Evolutionary conservation across 257 asterid genomes (phyloP).

Genomic region (Solanum paucissectum): DNA sequence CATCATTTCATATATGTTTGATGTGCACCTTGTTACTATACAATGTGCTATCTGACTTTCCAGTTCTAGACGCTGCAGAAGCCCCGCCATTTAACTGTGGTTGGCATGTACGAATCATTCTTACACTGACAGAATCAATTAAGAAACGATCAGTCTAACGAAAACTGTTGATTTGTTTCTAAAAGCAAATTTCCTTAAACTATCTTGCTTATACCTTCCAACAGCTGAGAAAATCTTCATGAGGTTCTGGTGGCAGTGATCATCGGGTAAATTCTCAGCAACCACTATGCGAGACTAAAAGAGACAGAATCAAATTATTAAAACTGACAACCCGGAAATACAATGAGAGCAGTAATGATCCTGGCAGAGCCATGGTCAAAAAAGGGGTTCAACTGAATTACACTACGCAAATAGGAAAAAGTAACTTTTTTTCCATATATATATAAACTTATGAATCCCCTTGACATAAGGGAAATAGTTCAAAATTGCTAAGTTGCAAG

Average conservation of each 20-base stretch:
- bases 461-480: neutral
- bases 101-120: constrained; percentile 81
- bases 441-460: neutral
- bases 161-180: neutral
- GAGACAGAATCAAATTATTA: neutral
- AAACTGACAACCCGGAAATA: neutral
- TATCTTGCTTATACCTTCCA: constrained; percentile 50
- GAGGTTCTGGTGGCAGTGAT: constrained; percentile 88
- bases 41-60: constrained; percentile 49
- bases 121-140: constrained; percentile 41
- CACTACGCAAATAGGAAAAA: neutral
- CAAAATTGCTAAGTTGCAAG: neutral
- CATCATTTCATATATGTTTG: neutral
- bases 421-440: neutral
- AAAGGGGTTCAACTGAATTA: neutral
- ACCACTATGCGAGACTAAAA: constrained; percentile 64
- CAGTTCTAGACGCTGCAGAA: constrained; percentile 40
- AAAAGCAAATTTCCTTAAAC: neutral
- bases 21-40: constrained; percentile 56
- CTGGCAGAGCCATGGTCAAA: neutral
- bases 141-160: neutral
- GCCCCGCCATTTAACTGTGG: constrained; percentile 49
- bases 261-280: constrained; percentile 87
- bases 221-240: constrained; percentile 74
- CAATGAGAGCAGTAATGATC: neutral